These are phyloP conservation scores for Oidiodendron maius DNA, from an alignment of 495 filamentous ascomycete genomes.

Conservation along the genomic window DNA sequence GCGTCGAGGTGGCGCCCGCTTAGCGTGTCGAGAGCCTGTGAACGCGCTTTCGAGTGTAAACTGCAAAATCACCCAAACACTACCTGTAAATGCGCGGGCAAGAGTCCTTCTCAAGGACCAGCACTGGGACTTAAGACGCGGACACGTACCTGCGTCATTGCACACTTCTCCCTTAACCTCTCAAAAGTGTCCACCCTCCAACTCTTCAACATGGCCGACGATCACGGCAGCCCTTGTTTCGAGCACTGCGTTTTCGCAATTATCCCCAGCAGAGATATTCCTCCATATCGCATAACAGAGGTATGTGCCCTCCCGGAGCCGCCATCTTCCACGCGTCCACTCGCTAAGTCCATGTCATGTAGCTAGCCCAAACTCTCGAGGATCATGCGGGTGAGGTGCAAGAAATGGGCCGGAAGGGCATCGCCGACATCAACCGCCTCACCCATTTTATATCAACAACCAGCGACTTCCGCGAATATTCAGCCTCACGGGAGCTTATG, in stretches of 20 bases:
- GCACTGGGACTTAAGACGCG: too few species aligned
- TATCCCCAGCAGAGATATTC: slow-evolving; percentile 37
- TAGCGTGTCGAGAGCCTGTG: too few species aligned
- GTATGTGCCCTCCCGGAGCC: slow-evolving; percentile 38
- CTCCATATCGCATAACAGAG: slow-evolving; percentile 31
- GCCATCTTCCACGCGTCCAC: slow-evolving; percentile 1
- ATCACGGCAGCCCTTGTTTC: slow-evolving; percentile 27
- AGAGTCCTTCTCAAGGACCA: too few species aligned
- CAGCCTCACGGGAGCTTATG: slow-evolving; percentile 60
- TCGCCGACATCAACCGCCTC: slow-evolving; percentile 48
- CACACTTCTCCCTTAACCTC: too few species aligned
- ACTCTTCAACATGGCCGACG: slow-evolving; percentile 33
- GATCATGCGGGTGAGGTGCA: slow-evolving; percentile 49
- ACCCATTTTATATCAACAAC: slow-evolving; percentile 83
- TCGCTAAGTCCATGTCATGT: slow-evolving; percentile 8
- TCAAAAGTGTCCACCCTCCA: too few species aligned
- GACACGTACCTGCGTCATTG: too few species aligned
- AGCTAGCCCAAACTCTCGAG: slow-evolving; percentile 27
- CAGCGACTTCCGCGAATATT: slow-evolving; percentile 82
- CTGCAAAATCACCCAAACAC: too few species aligned
- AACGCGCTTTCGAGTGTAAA: too few species aligned
- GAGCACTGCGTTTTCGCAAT: slow-evolving; percentile 35
- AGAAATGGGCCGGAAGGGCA: slow-evolving; percentile 35
- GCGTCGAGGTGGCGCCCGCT: too few species aligned
- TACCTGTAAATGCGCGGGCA: too few species aligned